Conservation (phyloP, 495 filamentous ascomycete species). For the Aspergillus biplanus region DNA sequence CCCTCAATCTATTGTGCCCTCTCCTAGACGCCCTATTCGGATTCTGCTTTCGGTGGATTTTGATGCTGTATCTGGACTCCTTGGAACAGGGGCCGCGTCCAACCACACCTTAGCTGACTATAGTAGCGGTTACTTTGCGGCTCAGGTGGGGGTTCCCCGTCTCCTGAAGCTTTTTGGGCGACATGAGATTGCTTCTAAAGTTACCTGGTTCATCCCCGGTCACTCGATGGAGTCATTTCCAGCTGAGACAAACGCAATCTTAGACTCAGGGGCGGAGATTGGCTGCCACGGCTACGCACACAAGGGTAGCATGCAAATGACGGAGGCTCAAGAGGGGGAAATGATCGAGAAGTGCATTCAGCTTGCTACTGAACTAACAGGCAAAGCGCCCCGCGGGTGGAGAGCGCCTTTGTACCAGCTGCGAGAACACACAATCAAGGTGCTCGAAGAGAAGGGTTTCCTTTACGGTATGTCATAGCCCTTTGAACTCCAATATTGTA, state of each 20-base stretch:
- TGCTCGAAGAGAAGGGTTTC: constrained; percentile 59
- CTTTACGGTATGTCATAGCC: constrained; percentile 46
- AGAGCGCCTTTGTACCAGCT: constrained; percentile 63
- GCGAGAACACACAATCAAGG: constrained; percentile 55
- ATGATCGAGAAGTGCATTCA: constrained; percentile 58
- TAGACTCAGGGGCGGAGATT: constrained; percentile 61
- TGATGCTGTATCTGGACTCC: constrained; percentile 62
- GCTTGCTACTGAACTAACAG: constrained; percentile 51
- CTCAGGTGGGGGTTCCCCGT: constrained; percentile 61
- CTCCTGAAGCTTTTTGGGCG: constrained; percentile 61
- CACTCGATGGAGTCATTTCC: constrained; percentile 67
- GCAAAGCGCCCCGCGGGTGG: constrained; percentile 58
- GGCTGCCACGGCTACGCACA: constrained; percentile 59
- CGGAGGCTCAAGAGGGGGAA: constrained; percentile 59
- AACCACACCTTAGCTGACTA: constrained; percentile 62
- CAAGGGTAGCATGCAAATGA: constrained; percentile 60
- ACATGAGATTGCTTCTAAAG: constrained; percentile 51
- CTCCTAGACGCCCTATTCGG: constrained; percentile 43
- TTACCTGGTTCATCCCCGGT: constrained; percentile 70
- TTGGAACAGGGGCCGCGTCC: constrained; percentile 54
- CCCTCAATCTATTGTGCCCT: too few species aligned
- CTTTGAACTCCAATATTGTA: too few species aligned
- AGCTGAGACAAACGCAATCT: constrained; percentile 52
- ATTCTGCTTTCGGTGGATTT: constrained; percentile 62
- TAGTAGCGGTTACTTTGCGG: constrained; percentile 61